A percentile compares a stretch with the other conserved stretches of the same genome.
phyloP scores from a whole-genome alignment of 2,329 filamentous ascomycete genomes.

The Claviceps citrina region DNA sequence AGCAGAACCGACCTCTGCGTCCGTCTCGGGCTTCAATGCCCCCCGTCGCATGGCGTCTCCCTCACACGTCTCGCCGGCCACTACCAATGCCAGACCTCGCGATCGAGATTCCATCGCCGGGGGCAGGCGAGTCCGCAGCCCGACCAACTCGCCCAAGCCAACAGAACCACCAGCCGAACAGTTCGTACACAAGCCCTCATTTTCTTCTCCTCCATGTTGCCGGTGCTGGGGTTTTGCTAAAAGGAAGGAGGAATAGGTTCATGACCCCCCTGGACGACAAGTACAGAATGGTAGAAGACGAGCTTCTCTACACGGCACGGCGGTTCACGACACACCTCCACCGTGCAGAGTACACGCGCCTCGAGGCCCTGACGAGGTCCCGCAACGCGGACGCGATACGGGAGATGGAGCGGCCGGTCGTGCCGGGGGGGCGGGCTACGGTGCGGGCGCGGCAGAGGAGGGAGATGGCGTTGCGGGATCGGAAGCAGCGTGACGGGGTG shows the following conservation, averaged over 20 bases:
- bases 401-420: constrained; percentile 36
- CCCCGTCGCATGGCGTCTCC: too few relatives aligned
- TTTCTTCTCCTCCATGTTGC: too few relatives aligned
- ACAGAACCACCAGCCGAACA: constrained; percentile 25
- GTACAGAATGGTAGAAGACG: constrained; percentile 75
- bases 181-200: too few relatives aligned
- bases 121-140: constrained; percentile 15
- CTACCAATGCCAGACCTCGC: background rate
- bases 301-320: constrained; percentile 52
- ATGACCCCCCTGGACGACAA: constrained; percentile 61
- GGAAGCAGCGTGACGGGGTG: constrained; percentile 12
- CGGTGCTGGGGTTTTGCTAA: too few relatives aligned
- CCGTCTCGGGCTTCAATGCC: too few relatives aligned
- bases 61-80: too few relatives aligned
- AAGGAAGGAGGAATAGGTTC: constrained; percentile 22
- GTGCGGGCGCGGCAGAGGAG: constrained; percentile 11
- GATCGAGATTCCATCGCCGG: background rate
- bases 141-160: constrained; percentile 38
- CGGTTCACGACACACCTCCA: constrained; percentile 62
- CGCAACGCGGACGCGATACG: constrained; percentile 38
- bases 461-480: constrained; percentile 9
- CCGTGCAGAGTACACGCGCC: constrained; percentile 57
- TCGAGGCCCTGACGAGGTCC: constrained; percentile 41
- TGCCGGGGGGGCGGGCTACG: constrained; percentile 16
- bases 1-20: background rate